Evolutionary conservation across 345 rosid genomes (phyloP).

Genomic region (Nephelium lappaceum): DNA sequence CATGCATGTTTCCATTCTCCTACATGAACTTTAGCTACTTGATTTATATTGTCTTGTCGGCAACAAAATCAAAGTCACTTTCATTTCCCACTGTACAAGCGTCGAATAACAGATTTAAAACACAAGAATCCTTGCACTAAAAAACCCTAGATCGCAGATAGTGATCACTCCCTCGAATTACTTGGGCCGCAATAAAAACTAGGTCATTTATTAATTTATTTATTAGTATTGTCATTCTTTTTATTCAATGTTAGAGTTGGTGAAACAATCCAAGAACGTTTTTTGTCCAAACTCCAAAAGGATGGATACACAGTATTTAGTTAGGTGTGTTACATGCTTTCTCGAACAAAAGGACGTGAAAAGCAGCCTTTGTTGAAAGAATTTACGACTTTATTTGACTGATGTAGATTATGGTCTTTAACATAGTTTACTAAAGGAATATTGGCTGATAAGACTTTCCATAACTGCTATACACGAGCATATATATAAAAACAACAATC

Average conservation of each 20-base stretch:
- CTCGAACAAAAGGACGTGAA: conserved; percentile 30
- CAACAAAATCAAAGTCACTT: too few species aligned
- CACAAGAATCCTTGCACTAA: neutral
- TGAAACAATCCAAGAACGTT: neutral
- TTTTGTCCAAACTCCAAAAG: too few species aligned
- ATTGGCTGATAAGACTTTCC: conserved; percentile 4
- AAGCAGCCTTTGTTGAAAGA: conserved; percentile 42
- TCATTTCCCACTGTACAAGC: too few species aligned
- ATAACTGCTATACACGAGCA: conserved; percentile 3
- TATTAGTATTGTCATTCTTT: too few species aligned
- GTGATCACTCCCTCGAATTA: neutral
- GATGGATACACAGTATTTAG: neutral
- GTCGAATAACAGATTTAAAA: neutral
- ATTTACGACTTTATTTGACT: conserved; percentile 13
- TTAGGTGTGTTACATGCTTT: conserved; percentile 19
- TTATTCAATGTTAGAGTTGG: too few species aligned
- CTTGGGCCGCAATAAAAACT: neutral
- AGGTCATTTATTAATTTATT: neutral
- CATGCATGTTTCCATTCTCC: neutral
- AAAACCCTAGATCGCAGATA: neutral
- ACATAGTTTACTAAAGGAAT: conserved; percentile 16
- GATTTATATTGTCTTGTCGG: too few species aligned
- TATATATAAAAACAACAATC: neutral
- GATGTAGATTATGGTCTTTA: neutral
- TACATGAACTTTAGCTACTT: too few species aligned